Conservation (phyloP, 2,329 filamentous ascomycete genomes). For the Lachnellula suecica region DNA sequence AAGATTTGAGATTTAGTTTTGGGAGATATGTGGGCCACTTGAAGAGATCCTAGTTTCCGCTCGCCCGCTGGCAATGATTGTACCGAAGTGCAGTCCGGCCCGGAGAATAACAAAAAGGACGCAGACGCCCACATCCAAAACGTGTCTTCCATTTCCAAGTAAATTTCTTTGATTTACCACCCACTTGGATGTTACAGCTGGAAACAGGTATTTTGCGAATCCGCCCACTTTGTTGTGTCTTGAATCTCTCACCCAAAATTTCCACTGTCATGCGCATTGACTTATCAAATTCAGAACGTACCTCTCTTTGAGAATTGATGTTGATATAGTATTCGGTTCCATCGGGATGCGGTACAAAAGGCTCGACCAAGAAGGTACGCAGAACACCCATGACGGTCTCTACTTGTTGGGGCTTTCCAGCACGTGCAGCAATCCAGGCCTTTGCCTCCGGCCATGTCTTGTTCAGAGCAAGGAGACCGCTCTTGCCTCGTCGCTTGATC, state of each 20-base stretch:
- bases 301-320: constrained; percentile 99
- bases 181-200: constrained; percentile 1
- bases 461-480: constrained; percentile 92
- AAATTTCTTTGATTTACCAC: background rate
- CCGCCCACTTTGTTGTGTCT: background rate
- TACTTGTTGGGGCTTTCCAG: constrained; percentile 88
- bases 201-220: background rate
- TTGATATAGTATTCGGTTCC: constrained; percentile 99
- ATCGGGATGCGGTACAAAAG: constrained; percentile 92
- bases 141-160: constrained; percentile 1
- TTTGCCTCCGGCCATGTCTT: constrained; percentile 94
- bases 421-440: constrained; percentile 90
- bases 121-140: constrained; percentile 22
- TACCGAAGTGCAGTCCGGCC: constrained; percentile 16
- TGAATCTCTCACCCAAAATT: background rate
- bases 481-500: constrained; percentile 99
- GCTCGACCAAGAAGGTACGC: constrained; percentile 96
- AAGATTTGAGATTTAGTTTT: constrained; percentile 18
- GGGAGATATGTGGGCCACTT: constrained; percentile 22
- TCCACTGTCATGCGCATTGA: background rate
- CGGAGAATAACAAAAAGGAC: constrained; percentile 21
- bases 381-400: constrained; percentile 87
- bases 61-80: constrained; percentile 26
- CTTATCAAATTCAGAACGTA: constrained; percentile 54
- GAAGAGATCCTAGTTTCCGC: constrained; percentile 28